Evolutionary conservation across 305 asterid species (phyloP).

Genomic region (Solanum chacoense): DNA sequence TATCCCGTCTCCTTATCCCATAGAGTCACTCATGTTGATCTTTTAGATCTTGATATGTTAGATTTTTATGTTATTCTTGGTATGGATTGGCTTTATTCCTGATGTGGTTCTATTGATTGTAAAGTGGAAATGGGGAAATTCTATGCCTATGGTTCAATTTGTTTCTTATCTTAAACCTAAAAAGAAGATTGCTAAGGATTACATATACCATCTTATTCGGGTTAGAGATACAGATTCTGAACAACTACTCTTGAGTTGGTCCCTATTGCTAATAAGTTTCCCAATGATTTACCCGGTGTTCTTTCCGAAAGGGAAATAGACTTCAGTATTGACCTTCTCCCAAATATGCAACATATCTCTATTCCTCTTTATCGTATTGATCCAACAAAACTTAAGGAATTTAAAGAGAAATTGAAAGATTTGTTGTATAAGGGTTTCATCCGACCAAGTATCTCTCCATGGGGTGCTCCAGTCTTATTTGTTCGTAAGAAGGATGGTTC

Average conservation of each 20-base stretch:
- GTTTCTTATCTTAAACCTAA: background rate
- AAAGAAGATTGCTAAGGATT: background rate
- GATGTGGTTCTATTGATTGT: background rate
- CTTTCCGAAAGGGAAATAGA: background rate
- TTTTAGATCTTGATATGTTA: background rate
- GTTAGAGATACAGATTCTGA: background rate
- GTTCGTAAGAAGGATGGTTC: background rate
- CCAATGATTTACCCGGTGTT: background rate
- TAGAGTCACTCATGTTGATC: background rate
- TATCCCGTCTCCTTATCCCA: background rate
- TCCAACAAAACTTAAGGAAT: background rate
- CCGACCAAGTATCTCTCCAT: background rate
- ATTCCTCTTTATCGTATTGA: background rate
- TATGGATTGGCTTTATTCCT: background rate
- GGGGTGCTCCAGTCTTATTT: background rate
- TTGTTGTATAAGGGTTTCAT: background rate
- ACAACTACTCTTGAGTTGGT: background rate
- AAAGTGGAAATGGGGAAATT: too few species aligned
- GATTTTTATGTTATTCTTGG: background rate
- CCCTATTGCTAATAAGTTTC: background rate
- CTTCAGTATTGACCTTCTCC: background rate
- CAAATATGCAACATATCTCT: background rate
- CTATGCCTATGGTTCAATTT: too few species aligned
- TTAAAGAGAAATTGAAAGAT: background rate
- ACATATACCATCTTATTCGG: background rate